These are phyloP conservation scores for Torulaspora franciscae DNA, from an alignment of 805 yeast species.

Conservation along the genomic window DNA sequence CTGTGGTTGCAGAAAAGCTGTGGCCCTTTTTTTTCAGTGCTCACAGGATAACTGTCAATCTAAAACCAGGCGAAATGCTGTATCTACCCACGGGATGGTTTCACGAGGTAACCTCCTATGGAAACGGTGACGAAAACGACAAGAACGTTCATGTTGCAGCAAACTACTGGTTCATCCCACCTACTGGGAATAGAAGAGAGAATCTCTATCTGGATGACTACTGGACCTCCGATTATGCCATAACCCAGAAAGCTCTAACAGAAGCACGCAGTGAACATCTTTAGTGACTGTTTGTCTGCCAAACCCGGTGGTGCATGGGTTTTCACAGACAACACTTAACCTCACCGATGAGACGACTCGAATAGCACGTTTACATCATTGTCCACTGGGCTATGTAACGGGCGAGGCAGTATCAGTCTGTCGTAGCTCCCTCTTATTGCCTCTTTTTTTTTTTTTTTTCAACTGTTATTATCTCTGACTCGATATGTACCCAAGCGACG, in stretches of 20 bases:
- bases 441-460: neutral
- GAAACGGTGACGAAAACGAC: slow-evolving; percentile 29
- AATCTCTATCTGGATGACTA: slow-evolving; percentile 41
- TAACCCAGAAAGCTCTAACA: slow-evolving; percentile 38
- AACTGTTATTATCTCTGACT: neutral
- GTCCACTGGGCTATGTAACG: neutral
- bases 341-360: neutral
- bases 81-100: slow-evolving; percentile 79
- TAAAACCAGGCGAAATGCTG: slow-evolving; percentile 61
- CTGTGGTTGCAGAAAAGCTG: slow-evolving; percentile 36
- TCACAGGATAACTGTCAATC: slow-evolving; percentile 41
- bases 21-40: slow-evolving; percentile 49
- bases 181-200: slow-evolving; percentile 36
- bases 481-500: slow-evolving; percentile 12
- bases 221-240: slow-evolving; percentile 51
- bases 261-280: slow-evolving; percentile 9
- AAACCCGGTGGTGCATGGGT: slow-evolving; percentile 3
- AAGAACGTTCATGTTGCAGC: slow-evolving; percentile 51
- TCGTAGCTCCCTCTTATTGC: neutral
- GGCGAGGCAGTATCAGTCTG: neutral
- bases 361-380: too few species aligned
- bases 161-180: slow-evolving; percentile 75
- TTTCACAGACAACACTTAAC: neutral
- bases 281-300: neutral
- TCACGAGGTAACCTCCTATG: slow-evolving; percentile 70